Percentiles rank a stretch among this genome's conserved stretches.
Evolutionary conservation across 140 eudicot genomes (phyloP).

Genomic region (Stevia rebaudiana): DNA sequence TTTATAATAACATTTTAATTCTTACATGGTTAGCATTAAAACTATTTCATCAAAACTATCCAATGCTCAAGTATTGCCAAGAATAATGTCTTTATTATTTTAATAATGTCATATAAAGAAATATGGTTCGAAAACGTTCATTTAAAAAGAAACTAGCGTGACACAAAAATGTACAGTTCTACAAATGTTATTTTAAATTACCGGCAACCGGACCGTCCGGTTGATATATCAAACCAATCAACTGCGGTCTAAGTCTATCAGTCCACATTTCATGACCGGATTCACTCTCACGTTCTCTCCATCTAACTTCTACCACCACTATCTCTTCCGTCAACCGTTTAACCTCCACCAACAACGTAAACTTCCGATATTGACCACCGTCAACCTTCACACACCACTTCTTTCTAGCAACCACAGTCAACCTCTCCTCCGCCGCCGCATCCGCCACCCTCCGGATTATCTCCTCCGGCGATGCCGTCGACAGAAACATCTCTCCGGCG

Average conservation of each 20-base stretch:
- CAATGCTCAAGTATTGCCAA: too few relatives aligned
- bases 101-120: too few relatives aligned
- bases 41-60: too few relatives aligned
- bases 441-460: slow-evolving; percentile 38
- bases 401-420: slow-evolving; percentile 31
- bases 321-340: slow-evolving; percentile 52
- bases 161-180: neutral
- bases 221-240: slow-evolving; percentile 31
- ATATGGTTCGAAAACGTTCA: too few relatives aligned
- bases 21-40: too few relatives aligned
- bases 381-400: slow-evolving; percentile 40
- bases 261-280: slow-evolving; percentile 43
- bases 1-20: too few relatives aligned
- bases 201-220: slow-evolving; percentile 27
- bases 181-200: neutral
- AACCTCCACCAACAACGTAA: slow-evolving; percentile 30
- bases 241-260: slow-evolving; percentile 40
- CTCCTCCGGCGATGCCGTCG: slow-evolving; percentile 41
- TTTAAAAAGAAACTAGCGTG: neutral
- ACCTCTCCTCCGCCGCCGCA: slow-evolving; percentile 33
- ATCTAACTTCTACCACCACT: slow-evolving; percentile 47
- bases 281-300: slow-evolving; percentile 29
- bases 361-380: slow-evolving; percentile 54
- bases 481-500: slow-evolving; percentile 38
- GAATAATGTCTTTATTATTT: too few relatives aligned